Conservation (phyloP, 345 rosid species). For the Brassica rapa region DNA sequence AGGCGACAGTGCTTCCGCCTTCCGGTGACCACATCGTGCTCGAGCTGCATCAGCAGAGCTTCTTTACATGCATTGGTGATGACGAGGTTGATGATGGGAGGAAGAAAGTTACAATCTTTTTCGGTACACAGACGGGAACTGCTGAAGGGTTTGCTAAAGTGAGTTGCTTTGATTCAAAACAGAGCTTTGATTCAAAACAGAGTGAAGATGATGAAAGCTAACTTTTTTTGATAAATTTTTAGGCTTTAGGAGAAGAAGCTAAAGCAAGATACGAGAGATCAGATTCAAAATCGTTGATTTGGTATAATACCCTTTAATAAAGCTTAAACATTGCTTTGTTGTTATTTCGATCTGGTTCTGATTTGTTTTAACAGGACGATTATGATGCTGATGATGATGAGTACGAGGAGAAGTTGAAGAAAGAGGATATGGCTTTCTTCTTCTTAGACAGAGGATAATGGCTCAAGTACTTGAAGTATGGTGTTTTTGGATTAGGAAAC, state of each 20-base stretch:
- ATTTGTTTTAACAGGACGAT: constrained; percentile 63
- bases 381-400: constrained; percentile 94
- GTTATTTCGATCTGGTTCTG: constrained; percentile 3
- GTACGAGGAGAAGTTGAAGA: constrained; percentile 88
- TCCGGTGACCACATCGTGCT: too few species aligned
- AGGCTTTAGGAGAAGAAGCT: constrained; percentile 84
- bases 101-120: constrained; percentile 75
- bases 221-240: not conserved
- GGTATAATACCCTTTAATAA: constrained; percentile 46
- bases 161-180: not conserved
- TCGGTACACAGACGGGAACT: constrained; percentile 95
- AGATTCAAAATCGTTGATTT: constrained; percentile 78
- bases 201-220: constrained; percentile 8
- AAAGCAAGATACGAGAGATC: constrained; percentile 80
- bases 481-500: constrained; percentile 95
- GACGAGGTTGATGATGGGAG: constrained; percentile 73
- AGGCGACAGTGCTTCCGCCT: too few species aligned
- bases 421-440: constrained; percentile 76
- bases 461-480: constrained; percentile 69
- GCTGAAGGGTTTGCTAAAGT: constrained; percentile 93
- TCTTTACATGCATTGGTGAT: constrained; percentile 29
- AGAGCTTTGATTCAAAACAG: not conserved
- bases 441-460: constrained; percentile 63
- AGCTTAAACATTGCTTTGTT: not conserved
- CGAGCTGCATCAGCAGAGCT: too few species aligned